phyloP scores from a whole-genome alignment of 208 protist genomes.

The Leptomonas pyrrhocoris region DNA sequence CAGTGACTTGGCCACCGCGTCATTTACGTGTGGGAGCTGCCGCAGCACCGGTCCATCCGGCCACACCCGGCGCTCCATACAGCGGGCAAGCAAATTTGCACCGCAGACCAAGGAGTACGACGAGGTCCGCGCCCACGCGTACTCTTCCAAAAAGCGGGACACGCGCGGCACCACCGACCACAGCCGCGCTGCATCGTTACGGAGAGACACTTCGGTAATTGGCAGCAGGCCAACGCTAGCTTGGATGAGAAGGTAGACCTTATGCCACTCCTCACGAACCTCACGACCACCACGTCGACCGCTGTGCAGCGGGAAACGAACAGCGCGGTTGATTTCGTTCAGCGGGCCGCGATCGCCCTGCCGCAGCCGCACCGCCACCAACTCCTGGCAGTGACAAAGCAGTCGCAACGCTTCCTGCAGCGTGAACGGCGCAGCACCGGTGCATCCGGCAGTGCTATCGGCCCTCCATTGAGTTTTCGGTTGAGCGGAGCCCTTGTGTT shows the following conservation, averaged over 20 bases:
- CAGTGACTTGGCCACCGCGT: conserved; percentile 54
- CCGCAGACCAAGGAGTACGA: conserved; percentile 52
- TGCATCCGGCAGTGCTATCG: no score
- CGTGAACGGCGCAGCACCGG: conserved; percentile 6
- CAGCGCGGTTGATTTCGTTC: conserved; percentile 81
- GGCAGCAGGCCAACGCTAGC: conserved; percentile 56
- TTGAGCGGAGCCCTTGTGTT: no score
- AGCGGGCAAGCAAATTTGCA: conserved; percentile 57
- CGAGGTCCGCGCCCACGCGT: conserved; percentile 37
- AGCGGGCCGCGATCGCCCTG: conserved; percentile 80
- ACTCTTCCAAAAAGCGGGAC: conserved; percentile 69
- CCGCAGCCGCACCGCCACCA: conserved; percentile 77
- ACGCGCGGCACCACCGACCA: conserved; percentile 74
- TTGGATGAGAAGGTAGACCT: conserved; percentile 86
- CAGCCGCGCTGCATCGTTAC: conserved; percentile 78
- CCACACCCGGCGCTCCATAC: conserved; percentile 83
- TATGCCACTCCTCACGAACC: conserved; percentile 91
- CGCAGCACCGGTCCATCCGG: conserved; percentile 63
- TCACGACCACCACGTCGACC: conserved; percentile 70
- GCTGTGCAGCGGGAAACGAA: conserved; percentile 66
- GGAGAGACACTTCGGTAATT: conserved; percentile 70
- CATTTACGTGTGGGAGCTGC: conserved; percentile 75
- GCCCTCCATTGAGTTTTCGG: no score
- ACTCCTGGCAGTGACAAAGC: conserved; percentile 67
- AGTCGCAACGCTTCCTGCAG: conserved; percentile 48